phyloP scores from a whole-genome alignment of 805 yeast species.

The Saccharomycopsis fermentans region DNA sequence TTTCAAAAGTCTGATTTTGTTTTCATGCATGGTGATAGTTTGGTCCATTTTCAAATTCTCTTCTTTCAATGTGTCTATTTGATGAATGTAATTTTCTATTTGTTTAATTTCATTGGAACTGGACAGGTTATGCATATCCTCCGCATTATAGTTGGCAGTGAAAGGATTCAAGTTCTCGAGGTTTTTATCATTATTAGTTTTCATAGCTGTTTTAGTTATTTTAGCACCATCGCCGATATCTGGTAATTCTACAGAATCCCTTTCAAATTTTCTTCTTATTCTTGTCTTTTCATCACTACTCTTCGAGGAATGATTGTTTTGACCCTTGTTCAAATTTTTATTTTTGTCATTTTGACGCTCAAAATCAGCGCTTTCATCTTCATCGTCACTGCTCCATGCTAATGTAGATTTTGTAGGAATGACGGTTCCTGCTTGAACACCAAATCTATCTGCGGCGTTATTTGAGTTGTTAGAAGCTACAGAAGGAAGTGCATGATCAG shows the following conservation, averaged over 20 bases:
- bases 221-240: neutral
- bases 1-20: slow-evolving; percentile 18
- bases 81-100: slow-evolving; percentile 22
- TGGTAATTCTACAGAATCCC: neutral
- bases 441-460: slow-evolving; percentile 24
- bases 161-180: neutral
- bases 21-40: slow-evolving; percentile 31
- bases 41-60: slow-evolving; percentile 43
- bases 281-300: slow-evolving; percentile 1
- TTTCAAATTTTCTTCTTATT: neutral
- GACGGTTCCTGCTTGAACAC: slow-evolving; percentile 55
- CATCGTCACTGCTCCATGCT: slow-evolving; percentile 85
- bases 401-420: slow-evolving; percentile 79
- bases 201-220: neutral
- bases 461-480: neutral
- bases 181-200: neutral
- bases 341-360: neutral
- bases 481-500: no score
- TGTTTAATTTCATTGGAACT: slow-evolving; percentile 23
- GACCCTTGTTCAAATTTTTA: neutral
- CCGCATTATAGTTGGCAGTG: neutral
- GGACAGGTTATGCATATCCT: neutral
- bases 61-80: slow-evolving; percentile 33
- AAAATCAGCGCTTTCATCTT: slow-evolving; percentile 33
- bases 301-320: neutral